Conservation (phyloP, 768 basidiomycete species). For the Suillus sp. region DNA sequence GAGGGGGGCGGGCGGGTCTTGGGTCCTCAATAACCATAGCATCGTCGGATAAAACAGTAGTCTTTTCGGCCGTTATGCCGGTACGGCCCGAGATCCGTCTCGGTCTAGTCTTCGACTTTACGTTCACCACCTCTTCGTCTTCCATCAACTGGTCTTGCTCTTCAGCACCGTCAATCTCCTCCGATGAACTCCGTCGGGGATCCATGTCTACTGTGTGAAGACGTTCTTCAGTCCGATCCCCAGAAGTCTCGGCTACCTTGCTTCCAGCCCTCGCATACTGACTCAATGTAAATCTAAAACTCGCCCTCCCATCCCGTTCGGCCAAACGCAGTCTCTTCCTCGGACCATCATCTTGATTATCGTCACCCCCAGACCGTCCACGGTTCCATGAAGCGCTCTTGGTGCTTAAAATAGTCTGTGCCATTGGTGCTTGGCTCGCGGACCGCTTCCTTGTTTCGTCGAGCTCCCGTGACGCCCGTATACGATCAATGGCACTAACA, state of each 20-base stretch:
- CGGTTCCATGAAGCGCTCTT: constrained; percentile 52
- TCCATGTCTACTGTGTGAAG: constrained; percentile 20
- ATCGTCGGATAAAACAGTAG: constrained; percentile 25
- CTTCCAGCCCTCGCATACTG: constrained; percentile 57
- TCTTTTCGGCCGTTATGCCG: constrained; percentile 22
- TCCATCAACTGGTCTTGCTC: constrained; percentile 25
- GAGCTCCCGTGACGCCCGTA: neutral
- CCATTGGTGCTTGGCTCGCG: constrained; percentile 25
- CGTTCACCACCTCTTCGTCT: constrained; percentile 18
- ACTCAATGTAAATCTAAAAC: constrained; percentile 49
- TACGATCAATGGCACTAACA: constrained; percentile 4
- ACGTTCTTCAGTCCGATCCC: constrained; percentile 26
- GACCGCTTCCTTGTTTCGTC: neutral
- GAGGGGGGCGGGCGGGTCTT: constrained; percentile 20
- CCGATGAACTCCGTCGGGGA: constrained; percentile 8
- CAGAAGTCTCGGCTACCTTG: constrained; percentile 26
- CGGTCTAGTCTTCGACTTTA: constrained; percentile 17
- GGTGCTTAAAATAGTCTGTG: constrained; percentile 54
- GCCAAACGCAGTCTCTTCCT: constrained; percentile 41
- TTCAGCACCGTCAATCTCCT: constrained; percentile 16
- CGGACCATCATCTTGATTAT: constrained; percentile 7
- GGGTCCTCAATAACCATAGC: constrained; percentile 30
- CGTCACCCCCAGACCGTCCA: constrained; percentile 18
- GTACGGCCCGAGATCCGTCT: constrained; percentile 19
- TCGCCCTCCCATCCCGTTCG: constrained; percentile 29